phyloP scores from a whole-genome alignment of 139 green algal species.

The Volvox reticuliferus region DNA sequence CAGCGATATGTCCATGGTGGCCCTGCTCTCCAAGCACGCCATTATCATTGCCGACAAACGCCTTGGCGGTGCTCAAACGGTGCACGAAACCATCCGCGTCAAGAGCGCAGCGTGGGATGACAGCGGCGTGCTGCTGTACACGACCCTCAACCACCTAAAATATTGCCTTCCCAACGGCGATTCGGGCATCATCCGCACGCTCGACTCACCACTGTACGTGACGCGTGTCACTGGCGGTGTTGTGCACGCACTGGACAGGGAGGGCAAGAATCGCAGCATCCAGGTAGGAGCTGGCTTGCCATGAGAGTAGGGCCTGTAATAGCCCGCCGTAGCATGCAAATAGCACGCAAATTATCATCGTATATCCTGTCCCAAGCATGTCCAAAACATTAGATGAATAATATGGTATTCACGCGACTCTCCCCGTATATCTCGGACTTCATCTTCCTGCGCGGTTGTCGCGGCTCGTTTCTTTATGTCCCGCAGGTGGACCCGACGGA shows the following conservation, averaged over 20 bases:
- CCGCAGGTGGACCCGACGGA: conserved; percentile 93
- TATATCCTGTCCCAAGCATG: too few species aligned
- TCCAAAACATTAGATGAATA: too few species aligned
- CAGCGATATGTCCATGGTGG: conserved; percentile 93
- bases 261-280: conserved; percentile 93
- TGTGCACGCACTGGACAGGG: conserved; percentile 95
- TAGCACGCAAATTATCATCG: too few species aligned
- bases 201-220: conserved; percentile 97
- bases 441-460: too few species aligned
- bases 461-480: too few species aligned
- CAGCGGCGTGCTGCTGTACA: conserved; percentile 97
- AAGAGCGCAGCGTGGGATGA: conserved; percentile 96
- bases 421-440: too few species aligned
- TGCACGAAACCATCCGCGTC: conserved; percentile 97
- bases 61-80: conserved; percentile 88
- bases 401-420: too few species aligned
- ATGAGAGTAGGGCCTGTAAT: too few species aligned
- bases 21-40: conserved; percentile 97
- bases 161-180: conserved; percentile 99
- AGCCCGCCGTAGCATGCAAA: too few species aligned
- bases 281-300: conserved; percentile 62
- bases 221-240: conserved; percentile 76
- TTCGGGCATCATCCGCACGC: conserved; percentile 97
- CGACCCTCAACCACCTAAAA: conserved; percentile 99
- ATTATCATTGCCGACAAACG: conserved; percentile 97